Evolutionary conservation across 1,284 basidiomycete species (phyloP), one percentile per base, ranked within the genome.

Genomic region (Tranzscheliella williamsii): DNA sequence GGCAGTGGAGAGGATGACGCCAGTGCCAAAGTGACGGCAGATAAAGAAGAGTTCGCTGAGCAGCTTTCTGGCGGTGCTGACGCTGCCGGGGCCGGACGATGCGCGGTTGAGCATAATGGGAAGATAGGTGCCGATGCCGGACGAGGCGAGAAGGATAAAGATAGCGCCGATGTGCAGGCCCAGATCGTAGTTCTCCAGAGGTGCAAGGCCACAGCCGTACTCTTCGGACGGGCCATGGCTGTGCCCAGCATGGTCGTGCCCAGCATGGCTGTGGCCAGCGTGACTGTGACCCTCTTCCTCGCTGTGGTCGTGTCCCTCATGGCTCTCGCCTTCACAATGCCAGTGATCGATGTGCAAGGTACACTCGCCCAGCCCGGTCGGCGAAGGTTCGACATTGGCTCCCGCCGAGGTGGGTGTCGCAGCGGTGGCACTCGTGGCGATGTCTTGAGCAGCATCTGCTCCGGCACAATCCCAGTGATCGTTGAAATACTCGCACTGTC

Each of bases 1-100:
- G 0, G 80, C 81, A 0, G 80, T 81, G 4, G 75, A 72, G 27
- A 81, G 57, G 54, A 81, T 80, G 47, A 82, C 72, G 20, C 81
- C 81, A 4, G 70, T 71, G 13, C 77, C 77, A 34, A 58, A 56
- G 43, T 63, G 56, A 22, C 34, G 16, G 24, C 36, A 53, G 44
- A 55, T 39, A 48, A 67, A 67, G 38, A 62, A 53, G n/a, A 52
- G n/a, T 16, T 53, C 47, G 9, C 45, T 35, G 12, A 42, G 36
- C 47, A 53, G 45, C 2, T 11, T 4, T n/a, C n/a, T n/a, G n/a
- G n/a, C n/a, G n/a, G n/a, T n/a, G n/a, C n/a, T n/a, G 15, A 37
- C 24, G 22, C 40, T 35, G 2, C 21, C 23, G 11, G 21, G 26
- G 20, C 29, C 52, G 4, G 12, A 9, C n/a, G 27, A 9, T 21